phyloP scores from a whole-genome alignment of 2,329 filamentous ascomycete species.

The Trichoderma hamatum region DNA sequence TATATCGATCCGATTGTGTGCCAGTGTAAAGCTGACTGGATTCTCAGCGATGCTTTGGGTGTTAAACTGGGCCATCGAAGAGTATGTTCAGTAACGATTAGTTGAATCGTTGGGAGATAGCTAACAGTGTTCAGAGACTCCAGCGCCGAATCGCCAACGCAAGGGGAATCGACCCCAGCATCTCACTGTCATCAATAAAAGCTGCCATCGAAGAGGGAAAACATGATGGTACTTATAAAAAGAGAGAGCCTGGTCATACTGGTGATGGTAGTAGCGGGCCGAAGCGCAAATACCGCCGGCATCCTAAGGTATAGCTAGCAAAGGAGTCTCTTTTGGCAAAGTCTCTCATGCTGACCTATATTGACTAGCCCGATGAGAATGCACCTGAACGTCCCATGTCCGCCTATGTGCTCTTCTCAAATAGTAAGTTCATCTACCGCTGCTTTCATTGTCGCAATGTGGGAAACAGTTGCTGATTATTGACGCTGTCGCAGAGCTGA shows the following conservation, averaged over 20 bases:
- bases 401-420: conserved; percentile 84
- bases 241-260: conserved; percentile 50
- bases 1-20: conserved; percentile 28
- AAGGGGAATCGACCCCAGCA: conserved; percentile 62
- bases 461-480: neutral
- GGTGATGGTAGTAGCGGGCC: conserved; percentile 49
- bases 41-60: conserved; percentile 65
- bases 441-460: neutral
- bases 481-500: conserved; percentile 59
- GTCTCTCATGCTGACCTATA: neutral
- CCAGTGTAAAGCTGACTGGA: conserved; percentile 30
- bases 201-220: conserved; percentile 58
- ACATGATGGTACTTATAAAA: conserved; percentile 56
- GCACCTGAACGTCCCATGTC: conserved; percentile 80
- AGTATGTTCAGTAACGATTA: conserved; percentile 51
- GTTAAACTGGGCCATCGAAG: conserved; percentile 81
- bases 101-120: neutral
- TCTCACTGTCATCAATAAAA: conserved; percentile 54
- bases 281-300: conserved; percentile 76
- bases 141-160: conserved; percentile 79
- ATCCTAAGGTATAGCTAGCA: conserved; percentile 64
- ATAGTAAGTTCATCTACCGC: conserved; percentile 60
- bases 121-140: conserved; percentile 64
- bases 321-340: neutral
- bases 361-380: conserved; percentile 68